A percentile compares a stretch with the other conserved stretches of the same genome.
Evolutionary conservation across 176 grass and related monocot genomes (phyloP).

Genomic region (Aegilops bicornis): DNA sequence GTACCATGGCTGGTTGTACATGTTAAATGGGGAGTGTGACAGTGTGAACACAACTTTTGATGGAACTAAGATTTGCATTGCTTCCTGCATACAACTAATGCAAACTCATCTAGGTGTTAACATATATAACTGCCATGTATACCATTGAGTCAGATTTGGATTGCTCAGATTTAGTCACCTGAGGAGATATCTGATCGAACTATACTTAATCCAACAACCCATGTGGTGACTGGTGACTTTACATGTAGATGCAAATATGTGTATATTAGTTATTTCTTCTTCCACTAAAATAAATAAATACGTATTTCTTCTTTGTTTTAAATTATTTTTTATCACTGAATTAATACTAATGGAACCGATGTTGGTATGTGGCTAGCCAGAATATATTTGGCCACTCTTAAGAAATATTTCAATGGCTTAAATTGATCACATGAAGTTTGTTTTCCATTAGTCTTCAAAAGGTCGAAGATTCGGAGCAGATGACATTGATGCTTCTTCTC

Average conservation of each 20-base stretch:
- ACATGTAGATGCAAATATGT: neutral
- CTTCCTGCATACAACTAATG: neutral
- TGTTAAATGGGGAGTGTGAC: neutral
- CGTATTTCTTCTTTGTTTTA: neutral
- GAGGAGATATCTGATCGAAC: neutral
- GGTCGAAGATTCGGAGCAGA: constrained; percentile 85
- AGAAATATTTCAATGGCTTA: constrained; percentile 12
- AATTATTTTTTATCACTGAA: neutral
- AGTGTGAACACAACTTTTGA: neutral
- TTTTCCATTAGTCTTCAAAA: constrained; percentile 61
- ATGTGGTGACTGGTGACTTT: neutral
- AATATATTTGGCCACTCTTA: neutral
- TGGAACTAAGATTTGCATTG: neutral
- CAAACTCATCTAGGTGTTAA: neutral
- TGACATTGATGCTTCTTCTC: constrained; percentile 97
- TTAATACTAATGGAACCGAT: neutral
- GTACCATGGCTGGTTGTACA: constrained; percentile 8
- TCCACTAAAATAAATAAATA: neutral
- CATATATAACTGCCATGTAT: neutral
- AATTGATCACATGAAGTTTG: constrained; percentile 32
- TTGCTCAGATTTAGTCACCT: neutral
- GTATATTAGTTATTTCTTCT: neutral
- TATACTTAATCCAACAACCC: neutral
- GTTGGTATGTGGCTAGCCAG: neutral
- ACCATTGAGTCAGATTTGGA: neutral